These are phyloP conservation scores for Cutaneotrichosporon sp. DNA, from an alignment of 1,284 basidiomycete genomes.

Conservation along the genomic window DNA sequence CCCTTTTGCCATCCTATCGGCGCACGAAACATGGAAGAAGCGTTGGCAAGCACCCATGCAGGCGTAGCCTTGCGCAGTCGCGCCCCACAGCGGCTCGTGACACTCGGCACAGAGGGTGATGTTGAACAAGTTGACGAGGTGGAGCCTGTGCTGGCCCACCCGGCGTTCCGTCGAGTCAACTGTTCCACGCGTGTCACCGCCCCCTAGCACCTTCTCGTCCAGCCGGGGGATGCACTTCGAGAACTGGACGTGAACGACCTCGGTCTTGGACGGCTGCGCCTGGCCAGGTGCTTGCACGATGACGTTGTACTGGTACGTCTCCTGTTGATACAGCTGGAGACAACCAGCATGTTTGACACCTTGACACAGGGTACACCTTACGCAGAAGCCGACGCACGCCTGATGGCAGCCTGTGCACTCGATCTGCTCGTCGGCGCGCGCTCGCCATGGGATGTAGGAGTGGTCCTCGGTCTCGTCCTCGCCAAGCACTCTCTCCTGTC, in stretches of 20 bases:
- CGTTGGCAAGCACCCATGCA: conserved; percentile 63
- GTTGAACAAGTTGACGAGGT: conserved; percentile 66
- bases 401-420: conserved; percentile 29
- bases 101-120: conserved; percentile 69
- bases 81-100: conserved; percentile 70
- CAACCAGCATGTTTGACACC: conserved; percentile 40
- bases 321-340: conserved; percentile 23
- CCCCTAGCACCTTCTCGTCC: conserved; percentile 33
- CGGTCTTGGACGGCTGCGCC: not conserved
- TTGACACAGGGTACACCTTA: conserved; percentile 40
- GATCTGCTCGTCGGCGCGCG: not conserved
- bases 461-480: conserved; percentile 39
- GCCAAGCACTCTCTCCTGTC: conserved; percentile 33
- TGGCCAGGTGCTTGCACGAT: conserved; percentile 12
- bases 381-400: conserved; percentile 36
- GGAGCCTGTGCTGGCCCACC: conserved; percentile 38
- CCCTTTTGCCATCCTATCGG: conserved; percentile 31
- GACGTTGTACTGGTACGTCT: conserved; percentile 34
- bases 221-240: conserved; percentile 28
- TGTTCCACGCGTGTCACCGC: conserved; percentile 13
- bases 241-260: conserved; percentile 31
- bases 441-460: conserved; percentile 43
- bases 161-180: conserved; percentile 19
- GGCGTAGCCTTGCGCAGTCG: conserved; percentile 62
- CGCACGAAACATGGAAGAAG: conserved; percentile 64